Percentiles rank a stretch among this genome's conserved stretches.
Evolutionary conservation across 768 basidiomycete species (phyloP).

Genomic region (Sporobolomyces phaffii): DNA sequence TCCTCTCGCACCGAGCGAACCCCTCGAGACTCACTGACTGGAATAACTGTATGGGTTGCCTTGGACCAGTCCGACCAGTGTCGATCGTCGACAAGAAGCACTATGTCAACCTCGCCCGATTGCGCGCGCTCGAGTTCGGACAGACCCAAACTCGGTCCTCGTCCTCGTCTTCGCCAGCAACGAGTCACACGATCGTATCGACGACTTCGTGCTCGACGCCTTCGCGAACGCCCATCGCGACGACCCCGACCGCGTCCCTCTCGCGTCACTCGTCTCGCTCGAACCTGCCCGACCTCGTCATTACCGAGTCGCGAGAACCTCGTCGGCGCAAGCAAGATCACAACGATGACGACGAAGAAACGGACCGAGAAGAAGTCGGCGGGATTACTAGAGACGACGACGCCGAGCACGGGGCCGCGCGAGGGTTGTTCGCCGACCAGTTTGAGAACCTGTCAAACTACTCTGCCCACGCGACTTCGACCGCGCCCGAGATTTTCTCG

Average conservation of each 20-base stretch:
- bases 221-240: background rate
- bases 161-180: constrained; percentile 3
- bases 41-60: too few species aligned
- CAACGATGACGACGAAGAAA: background rate
- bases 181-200: background rate
- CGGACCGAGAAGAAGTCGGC: background rate
- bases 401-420: too few species aligned
- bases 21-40: too few species aligned
- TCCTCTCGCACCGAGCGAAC: background rate
- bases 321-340: too few species aligned
- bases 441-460: constrained; percentile 94
- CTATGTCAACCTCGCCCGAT: constrained; percentile 72
- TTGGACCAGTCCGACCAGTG: constrained; percentile 78
- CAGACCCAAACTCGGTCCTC: background rate
- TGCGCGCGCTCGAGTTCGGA: constrained; percentile 71
- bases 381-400: too few species aligned
- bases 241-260: background rate
- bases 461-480: constrained; percentile 78
- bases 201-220: constrained; percentile 2
- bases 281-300: constrained; percentile 16
- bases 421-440: constrained; percentile 93
- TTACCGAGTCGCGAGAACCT: background rate
- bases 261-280: background rate
- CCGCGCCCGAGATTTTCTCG: constrained; percentile 90
- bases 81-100: constrained; percentile 97